These are phyloP conservation scores for Magnusiomyces paraingens DNA, from an alignment of 1,139 yeast species.

Conservation along the genomic window DNA sequence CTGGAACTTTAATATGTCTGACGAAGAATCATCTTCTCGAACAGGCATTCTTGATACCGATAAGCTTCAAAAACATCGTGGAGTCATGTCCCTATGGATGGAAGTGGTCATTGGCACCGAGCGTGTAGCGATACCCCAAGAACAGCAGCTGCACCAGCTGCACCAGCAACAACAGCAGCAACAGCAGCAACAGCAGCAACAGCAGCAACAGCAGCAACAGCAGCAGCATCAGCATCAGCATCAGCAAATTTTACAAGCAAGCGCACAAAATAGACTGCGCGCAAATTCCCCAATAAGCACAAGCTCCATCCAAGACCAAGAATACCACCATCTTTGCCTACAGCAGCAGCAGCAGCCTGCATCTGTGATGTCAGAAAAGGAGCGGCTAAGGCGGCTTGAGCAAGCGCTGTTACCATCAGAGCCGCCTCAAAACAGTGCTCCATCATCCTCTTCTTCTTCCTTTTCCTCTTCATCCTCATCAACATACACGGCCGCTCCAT, in stretches of 20 bases:
- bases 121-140: constrained; percentile 27
- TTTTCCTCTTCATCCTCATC: background rate
- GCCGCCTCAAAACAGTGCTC: constrained; percentile 23
- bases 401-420: constrained; percentile 56
- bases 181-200: constrained; percentile 26
- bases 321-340: constrained; percentile 2
- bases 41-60: constrained; percentile 67
- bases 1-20: constrained; percentile 36
- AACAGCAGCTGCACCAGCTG: constrained; percentile 26
- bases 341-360: constrained; percentile 1
- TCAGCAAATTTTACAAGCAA: background rate
- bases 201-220: constrained; percentile 16
- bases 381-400: constrained; percentile 45
- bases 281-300: too few relatives aligned
- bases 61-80: constrained; percentile 61
- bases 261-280: constrained; percentile 1
- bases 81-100: constrained; percentile 70
- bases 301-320: constrained; percentile 2
- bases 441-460: background rate
- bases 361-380: constrained; percentile 41
- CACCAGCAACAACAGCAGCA: constrained; percentile 13
- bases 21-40: constrained; percentile 25
- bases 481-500: background rate
- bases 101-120: constrained; percentile 78
- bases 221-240: too few relatives aligned